Evolutionary conservation across 1,284 basidiomycete genomes (phyloP).

Genomic region (Phlebopus sp.): DNA sequence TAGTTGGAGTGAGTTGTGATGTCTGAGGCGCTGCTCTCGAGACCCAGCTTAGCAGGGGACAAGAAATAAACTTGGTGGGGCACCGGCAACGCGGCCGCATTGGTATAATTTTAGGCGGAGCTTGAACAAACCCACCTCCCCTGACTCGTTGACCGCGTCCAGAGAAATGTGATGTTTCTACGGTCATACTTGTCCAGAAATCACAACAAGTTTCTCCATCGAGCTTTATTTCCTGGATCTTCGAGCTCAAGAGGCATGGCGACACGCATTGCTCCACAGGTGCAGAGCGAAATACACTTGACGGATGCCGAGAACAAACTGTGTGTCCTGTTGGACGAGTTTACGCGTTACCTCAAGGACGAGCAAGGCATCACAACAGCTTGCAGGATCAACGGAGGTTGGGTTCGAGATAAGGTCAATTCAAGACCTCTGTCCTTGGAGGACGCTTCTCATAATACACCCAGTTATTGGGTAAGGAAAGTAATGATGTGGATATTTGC

Average conservation of each 20-base stretch:
- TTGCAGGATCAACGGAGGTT: conserved; percentile 91
- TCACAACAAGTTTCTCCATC: background rate
- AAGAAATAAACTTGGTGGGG: conserved; percentile 14
- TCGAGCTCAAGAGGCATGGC: conserved; percentile 23
- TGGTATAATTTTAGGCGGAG: too few relatives aligned
- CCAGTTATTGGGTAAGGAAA: conserved; percentile 81
- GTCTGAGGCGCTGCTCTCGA: conserved; percentile 11
- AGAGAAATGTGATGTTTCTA: conserved; percentile 8
- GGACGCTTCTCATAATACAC: conserved; percentile 12
- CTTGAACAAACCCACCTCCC: too few relatives aligned
- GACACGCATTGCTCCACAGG: conserved; percentile 28
- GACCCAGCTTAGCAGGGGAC: conserved; percentile 1
- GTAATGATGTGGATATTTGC: conserved; percentile 94
- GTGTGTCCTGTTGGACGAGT: conserved; percentile 69
- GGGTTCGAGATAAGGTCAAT: conserved; percentile 95
- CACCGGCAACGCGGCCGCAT: conserved; percentile 21
- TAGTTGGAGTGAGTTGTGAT: conserved; percentile 4
- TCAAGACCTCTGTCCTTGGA: conserved; percentile 7
- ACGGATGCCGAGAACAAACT: conserved; percentile 56
- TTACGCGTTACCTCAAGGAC: conserved; percentile 50
- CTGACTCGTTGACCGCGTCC: background rate
- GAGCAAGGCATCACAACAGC: conserved; percentile 56
- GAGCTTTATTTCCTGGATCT: background rate
- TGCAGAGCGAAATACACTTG: conserved; percentile 42
- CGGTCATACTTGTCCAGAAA: background rate